A percentile compares a stretch with the other conserved stretches of the same genome.
Conservation (phyloP, 2,329 filamentous ascomycete species). For the Fonsecaea pugnacius region DNA sequence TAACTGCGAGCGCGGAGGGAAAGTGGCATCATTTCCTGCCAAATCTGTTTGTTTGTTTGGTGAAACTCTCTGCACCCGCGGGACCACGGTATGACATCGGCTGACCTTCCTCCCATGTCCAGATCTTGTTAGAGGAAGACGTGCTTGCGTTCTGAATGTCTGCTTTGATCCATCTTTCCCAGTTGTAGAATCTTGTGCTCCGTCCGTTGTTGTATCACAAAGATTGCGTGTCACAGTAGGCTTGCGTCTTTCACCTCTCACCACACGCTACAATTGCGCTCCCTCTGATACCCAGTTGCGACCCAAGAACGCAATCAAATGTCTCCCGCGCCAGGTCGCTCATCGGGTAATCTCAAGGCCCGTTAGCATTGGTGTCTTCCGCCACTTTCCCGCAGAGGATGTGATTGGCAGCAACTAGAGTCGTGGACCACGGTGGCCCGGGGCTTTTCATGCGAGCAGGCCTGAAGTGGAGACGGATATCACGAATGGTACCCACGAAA, state of each 20-base stretch:
- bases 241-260: conserved; percentile 6
- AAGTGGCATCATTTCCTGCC: not conserved
- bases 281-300: not conserved
- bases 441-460: not conserved
- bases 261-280: not conserved
- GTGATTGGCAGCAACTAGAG: conserved; percentile 11
- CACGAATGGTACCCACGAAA: conserved; percentile 14
- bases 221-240: conserved; percentile 15
- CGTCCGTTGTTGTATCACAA: not conserved
- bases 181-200: not conserved
- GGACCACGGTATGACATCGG: not conserved
- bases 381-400: not conserved
- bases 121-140: conserved; percentile 6
- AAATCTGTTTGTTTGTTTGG: not conserved
- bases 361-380: not conserved
- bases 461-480: conserved; percentile 7
- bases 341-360: conserved; percentile 6
- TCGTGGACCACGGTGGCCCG: not conserved
- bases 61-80: not conserved
- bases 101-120: not conserved
- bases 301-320: conserved; percentile 1
- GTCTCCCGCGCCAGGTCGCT: not conserved
- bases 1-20: not conserved
- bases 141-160: not conserved
- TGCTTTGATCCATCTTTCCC: not conserved